Evolutionary conservation across 768 basidiomycete genomes (phyloP).

Genomic region (Mycena latifolia): DNA sequence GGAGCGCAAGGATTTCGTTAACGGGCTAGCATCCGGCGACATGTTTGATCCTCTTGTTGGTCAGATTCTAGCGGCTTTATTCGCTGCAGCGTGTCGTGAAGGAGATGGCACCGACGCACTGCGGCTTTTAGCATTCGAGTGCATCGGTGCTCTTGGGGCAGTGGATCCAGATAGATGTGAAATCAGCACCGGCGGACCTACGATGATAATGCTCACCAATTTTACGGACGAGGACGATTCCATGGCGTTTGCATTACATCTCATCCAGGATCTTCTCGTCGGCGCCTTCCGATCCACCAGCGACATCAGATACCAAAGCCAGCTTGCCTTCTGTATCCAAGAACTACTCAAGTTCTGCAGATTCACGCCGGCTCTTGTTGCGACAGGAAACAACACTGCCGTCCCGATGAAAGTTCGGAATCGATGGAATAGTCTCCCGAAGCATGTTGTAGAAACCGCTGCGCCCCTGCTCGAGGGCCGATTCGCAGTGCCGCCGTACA

Average conservation of each 20-base stretch:
- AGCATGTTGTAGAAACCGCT: conserved; percentile 87
- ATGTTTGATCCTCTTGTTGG: conserved; percentile 85
- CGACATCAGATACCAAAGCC: conserved; percentile 91
- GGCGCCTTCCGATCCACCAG: conserved; percentile 94
- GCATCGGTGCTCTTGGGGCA: conserved; percentile 92
- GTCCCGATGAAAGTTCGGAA: conserved; percentile 75
- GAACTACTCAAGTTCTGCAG: conserved; percentile 89
- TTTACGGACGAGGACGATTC: conserved; percentile 86
- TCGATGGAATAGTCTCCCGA: conserved; percentile 85
- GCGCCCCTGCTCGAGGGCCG: conserved; percentile 84
- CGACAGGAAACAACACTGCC: conserved; percentile 59
- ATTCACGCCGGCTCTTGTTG: conserved; percentile 83
- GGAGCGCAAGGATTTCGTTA: conserved; percentile 65
- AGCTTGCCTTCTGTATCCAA: conserved; percentile 93
- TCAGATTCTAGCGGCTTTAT: conserved; percentile 72
- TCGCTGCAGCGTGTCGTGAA: conserved; percentile 81
- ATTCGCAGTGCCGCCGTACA: conserved; percentile 65
- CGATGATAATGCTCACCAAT: conserved; percentile 83
- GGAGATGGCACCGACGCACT: conserved; percentile 79
- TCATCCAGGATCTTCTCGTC: conserved; percentile 88
- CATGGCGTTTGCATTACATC: conserved; percentile 83
- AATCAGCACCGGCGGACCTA: conserved; percentile 65
- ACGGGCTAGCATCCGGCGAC: conserved; percentile 82
- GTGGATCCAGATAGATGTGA: conserved; percentile 95
- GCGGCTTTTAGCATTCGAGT: conserved; percentile 84